Evolutionary conservation across 73 alveolate species (phyloP).

Genomic region (Paramecium primaurelia): DNA sequence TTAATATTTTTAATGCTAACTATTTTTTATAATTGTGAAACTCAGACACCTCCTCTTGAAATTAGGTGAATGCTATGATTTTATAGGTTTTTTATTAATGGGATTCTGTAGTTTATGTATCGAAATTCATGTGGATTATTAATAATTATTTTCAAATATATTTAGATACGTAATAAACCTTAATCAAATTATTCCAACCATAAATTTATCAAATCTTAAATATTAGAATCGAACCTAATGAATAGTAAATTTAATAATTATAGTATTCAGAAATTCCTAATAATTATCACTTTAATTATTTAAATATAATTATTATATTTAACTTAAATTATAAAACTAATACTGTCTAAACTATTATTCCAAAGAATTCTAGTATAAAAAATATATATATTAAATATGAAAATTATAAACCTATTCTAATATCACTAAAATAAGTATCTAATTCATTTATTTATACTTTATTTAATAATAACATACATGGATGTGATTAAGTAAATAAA

Average conservation of each 20-base stretch:
- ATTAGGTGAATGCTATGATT: neutral
- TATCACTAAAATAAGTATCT: too few relatives aligned
- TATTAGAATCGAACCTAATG: neutral
- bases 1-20: neutral
- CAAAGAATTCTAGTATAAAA: neutral
- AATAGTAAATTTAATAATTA: neutral
- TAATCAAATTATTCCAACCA: neutral
- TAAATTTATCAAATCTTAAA: neutral
- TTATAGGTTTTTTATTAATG: neutral
- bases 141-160: neutral
- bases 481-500: neutral
- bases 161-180: neutral
- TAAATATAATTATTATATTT: neutral
- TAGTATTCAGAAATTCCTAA: neutral
- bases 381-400: neutral
- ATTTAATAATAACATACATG: neutral
- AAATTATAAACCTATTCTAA: neutral
- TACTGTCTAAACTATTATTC: neutral
- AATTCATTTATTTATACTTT: too few relatives aligned
- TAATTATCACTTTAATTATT: neutral
- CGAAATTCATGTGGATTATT: neutral
- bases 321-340: neutral
- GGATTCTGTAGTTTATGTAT: neutral
- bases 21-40: neutral
- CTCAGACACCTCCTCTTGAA: neutral